Percentiles rank a stretch among this genome's conserved stretches.
Conservation (phyloP, 2,329 filamentous ascomycete species). For the Cercospora zeae-maydis region DNA sequence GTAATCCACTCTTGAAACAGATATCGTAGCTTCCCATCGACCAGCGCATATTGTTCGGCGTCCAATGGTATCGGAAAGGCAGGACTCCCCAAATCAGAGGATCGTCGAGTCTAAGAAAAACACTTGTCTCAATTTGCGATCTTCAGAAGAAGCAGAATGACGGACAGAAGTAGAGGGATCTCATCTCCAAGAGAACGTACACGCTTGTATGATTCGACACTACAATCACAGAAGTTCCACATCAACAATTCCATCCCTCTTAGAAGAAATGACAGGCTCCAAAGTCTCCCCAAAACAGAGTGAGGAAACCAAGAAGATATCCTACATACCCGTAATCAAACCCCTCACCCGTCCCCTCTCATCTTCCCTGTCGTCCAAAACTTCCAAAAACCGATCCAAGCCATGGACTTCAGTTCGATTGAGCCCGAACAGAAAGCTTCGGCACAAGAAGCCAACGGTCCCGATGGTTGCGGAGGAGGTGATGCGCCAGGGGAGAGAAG, state of each 20-base stretch:
- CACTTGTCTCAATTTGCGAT: background rate
- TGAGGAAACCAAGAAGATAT: background rate
- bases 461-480: slow-evolving; percentile 73
- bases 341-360: slow-evolving; percentile 66
- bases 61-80: slow-evolving; percentile 68
- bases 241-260: background rate
- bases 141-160: background rate
- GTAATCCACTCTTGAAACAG: slow-evolving; percentile 79
- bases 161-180: background rate
- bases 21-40: slow-evolving; percentile 90
- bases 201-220: slow-evolving; percentile 87
- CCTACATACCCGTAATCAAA: slow-evolving; percentile 69
- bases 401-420: slow-evolving; percentile 75
- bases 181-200: slow-evolving; percentile 53
- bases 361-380: slow-evolving; percentile 71
- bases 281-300: too few species aligned
- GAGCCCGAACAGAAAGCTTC: slow-evolving; percentile 69
- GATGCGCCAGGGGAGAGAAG: slow-evolving; percentile 66
- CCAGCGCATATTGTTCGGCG: slow-evolving; percentile 77
- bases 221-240: slow-evolving; percentile 34
- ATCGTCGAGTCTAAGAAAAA: slow-evolving; percentile 71
- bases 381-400: slow-evolving; percentile 67
- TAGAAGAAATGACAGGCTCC: background rate
- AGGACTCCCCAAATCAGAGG: slow-evolving; percentile 90
- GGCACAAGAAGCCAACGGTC: slow-evolving; percentile 65